phyloP scores from a whole-genome alignment of 2,329 filamentous ascomycete species.

The Trichoderma endophyticum region DNA sequence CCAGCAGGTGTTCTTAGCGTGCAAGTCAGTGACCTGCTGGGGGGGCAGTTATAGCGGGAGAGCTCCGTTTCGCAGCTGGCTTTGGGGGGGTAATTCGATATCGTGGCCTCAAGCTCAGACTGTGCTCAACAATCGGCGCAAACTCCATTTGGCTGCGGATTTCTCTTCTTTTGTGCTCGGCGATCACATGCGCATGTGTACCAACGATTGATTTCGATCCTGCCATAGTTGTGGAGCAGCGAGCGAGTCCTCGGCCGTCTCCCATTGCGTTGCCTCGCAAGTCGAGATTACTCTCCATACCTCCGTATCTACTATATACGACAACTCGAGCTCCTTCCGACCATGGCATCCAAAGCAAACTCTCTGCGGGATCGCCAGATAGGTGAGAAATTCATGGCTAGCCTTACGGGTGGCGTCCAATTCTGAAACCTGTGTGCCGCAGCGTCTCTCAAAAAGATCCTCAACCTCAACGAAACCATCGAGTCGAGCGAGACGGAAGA shows the following conservation, averaged over 20 bases:
- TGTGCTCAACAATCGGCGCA: constrained; percentile 1
- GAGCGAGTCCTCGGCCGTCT: constrained; percentile 1
- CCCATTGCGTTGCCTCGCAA: neutral
- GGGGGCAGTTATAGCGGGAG: neutral
- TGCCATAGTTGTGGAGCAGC: constrained; percentile 7
- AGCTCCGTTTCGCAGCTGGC: constrained; percentile 8
- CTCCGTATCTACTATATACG: neutral
- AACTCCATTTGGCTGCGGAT: neutral
- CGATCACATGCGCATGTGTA: neutral
- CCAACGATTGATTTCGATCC: neutral
- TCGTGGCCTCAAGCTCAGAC: constrained; percentile 23
- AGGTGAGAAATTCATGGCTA: constrained; percentile 31
- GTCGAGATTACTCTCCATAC: neutral
- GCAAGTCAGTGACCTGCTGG: constrained; percentile 4
- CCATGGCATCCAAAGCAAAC: constrained; percentile 47
- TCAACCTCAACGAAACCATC: constrained; percentile 84
- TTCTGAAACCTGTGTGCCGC: constrained; percentile 1
- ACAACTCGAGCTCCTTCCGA: neutral
- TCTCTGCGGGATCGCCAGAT: constrained; percentile 52
- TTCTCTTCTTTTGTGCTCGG: neutral
- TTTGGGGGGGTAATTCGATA: constrained; percentile 16
- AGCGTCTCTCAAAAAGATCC: constrained; percentile 92
- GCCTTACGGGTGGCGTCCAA: neutral
- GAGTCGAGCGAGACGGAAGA: constrained; percentile 61
- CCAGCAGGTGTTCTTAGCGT: neutral